A percentile compares a stretch with the other conserved stretches of the same genome.
phyloP scores from a whole-genome alignment of 2,329 filamentous ascomycete species.

The Spiromastix sp. region DNA sequence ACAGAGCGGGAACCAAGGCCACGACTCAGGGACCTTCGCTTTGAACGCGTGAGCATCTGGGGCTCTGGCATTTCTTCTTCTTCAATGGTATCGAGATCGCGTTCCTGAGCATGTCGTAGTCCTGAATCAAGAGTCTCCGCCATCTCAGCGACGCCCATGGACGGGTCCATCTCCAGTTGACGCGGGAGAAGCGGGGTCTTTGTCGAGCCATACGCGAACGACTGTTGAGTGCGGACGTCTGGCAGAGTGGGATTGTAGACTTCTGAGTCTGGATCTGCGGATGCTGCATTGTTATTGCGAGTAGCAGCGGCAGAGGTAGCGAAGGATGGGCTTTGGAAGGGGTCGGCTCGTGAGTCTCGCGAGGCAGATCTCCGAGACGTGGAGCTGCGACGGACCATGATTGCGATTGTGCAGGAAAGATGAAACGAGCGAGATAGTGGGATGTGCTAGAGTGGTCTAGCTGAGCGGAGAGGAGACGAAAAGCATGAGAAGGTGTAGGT shows the following conservation, averaged over 20 bases:
- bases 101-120: slow-evolving; percentile 15
- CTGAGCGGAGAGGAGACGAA: no score
- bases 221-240: slow-evolving; percentile 27
- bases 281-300: neutral
- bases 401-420: no score
- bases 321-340: neutral
- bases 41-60: slow-evolving; percentile 8
- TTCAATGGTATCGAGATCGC: slow-evolving; percentile 17
- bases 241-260: slow-evolving; percentile 24
- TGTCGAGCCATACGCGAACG: slow-evolving; percentile 31
- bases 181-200: slow-evolving; percentile 25
- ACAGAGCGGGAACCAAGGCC: no score
- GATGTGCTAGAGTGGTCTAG: no score
- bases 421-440: no score
- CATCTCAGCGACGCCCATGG: slow-evolving; percentile 22
- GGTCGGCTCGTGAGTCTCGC: slow-evolving; percentile 1
- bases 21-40: neutral
- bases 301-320: slow-evolving; percentile 1
- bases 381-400: neutral
- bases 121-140: slow-evolving; percentile 24
- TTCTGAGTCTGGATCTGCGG: no score
- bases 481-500: no score
- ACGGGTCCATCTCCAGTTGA: slow-evolving; percentile 21
- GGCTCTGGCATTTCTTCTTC: slow-evolving; percentile 7
- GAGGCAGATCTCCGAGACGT: neutral